Percentiles rank a stretch among this genome's conserved stretches.
These are phyloP conservation scores for Cyberlindnera suaveolens DNA, from an alignment of 805 yeast genomes.

Conservation along the genomic window DNA sequence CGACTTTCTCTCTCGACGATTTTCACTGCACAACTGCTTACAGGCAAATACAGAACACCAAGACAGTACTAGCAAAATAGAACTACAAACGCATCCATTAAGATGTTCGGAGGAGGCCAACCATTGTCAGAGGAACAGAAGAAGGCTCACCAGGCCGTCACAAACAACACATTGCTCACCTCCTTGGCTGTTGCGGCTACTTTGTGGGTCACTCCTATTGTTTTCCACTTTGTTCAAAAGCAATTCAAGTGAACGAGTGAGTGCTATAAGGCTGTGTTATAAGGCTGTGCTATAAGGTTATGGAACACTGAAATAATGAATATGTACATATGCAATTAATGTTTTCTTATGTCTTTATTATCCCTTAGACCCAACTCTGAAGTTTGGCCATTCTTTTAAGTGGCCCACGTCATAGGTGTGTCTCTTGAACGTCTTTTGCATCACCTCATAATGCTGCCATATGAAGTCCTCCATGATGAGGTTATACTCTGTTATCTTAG, in stretches of 20 bases:
- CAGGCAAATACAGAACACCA: no score
- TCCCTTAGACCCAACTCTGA: not conserved
- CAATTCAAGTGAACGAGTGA: conserved; percentile 28
- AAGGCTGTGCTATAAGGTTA: not conserved
- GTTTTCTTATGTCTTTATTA: no score
- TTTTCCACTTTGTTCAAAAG: conserved; percentile 47
- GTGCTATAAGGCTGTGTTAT: not conserved
- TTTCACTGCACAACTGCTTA: no score
- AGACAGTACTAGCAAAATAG: not conserved
- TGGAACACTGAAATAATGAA: not conserved
- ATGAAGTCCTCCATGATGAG: conserved; percentile 6
- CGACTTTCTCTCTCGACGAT: no score
- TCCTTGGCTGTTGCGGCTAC: conserved; percentile 63
- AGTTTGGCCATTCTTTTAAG: not conserved
- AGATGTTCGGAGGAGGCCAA: conserved; percentile 46
- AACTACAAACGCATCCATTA: not conserved
- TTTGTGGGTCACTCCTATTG: conserved; percentile 50
- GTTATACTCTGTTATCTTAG: conserved; percentile 15
- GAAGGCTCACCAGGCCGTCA: conserved; percentile 57
- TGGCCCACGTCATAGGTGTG: conserved; percentile 9
- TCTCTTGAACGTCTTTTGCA: conserved; percentile 17
- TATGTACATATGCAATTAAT: no score
- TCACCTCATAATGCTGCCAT: conserved; percentile 11
- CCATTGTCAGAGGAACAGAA: conserved; percentile 60
- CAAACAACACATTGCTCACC: conserved; percentile 49